Conservation (phyloP, 768 basidiomycete species). For the Hebeloma cylindrosporum region DNA sequence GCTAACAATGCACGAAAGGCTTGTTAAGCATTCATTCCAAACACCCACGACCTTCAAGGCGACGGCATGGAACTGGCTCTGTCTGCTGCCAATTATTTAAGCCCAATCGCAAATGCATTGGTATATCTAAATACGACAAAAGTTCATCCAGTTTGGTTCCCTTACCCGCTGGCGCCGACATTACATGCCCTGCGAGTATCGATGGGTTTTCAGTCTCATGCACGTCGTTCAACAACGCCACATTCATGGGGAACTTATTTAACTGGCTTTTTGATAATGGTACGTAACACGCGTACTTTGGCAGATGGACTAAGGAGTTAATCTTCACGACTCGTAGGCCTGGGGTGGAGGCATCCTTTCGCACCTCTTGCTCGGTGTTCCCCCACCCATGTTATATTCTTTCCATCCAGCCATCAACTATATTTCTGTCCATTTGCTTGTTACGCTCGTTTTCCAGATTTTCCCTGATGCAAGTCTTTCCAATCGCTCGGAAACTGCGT, state of each 20-base stretch:
- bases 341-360: slow-evolving; percentile 51
- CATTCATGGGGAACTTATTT: slow-evolving; percentile 46
- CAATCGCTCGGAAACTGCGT: neutral
- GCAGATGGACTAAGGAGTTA: neutral
- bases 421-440: slow-evolving; percentile 41
- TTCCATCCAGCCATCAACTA: slow-evolving; percentile 49
- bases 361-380: slow-evolving; percentile 43
- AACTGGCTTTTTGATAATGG: slow-evolving; percentile 48
- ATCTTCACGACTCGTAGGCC: slow-evolving; percentile 24
- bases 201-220: slow-evolving; percentile 42
- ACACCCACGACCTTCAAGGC: too few species aligned
- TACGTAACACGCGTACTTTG: slow-evolving; percentile 15
- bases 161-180: slow-evolving; percentile 40
- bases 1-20: too few species aligned
- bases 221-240: slow-evolving; percentile 27
- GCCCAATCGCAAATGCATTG: slow-evolving; percentile 23
- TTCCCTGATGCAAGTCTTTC: slow-evolving; percentile 37
- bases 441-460: slow-evolving; percentile 41
- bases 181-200: slow-evolving; percentile 47
- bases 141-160: slow-evolving; percentile 41
- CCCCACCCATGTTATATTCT: slow-evolving; percentile 48
- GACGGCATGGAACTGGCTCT: slow-evolving; percentile 22
- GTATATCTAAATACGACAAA: slow-evolving; percentile 29
- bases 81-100: slow-evolving; percentile 15
- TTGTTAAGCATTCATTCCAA: too few species aligned